Percentiles rank a stretch among this genome's conserved stretches.
Evolutionary conservation across 2,329 filamentous ascomycete genomes (phyloP).

Genomic region (Paecilomyces niveus): DNA sequence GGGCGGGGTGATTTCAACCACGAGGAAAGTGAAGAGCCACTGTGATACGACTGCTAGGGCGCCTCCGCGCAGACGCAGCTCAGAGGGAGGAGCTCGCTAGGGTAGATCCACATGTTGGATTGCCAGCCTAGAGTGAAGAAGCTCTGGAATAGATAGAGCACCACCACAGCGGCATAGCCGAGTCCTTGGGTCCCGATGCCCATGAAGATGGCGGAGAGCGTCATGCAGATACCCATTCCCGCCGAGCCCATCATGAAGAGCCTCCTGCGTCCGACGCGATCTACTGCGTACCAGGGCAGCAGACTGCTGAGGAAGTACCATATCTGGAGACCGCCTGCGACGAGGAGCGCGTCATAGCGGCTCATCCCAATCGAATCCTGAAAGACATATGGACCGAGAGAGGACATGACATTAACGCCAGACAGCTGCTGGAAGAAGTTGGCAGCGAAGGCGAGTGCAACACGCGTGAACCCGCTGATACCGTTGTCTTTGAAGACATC

Average conservation of each 20-base stretch:
- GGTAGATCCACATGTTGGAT: constrained; percentile 14
- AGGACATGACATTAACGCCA: constrained; percentile 13
- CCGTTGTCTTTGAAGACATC: constrained; percentile 16
- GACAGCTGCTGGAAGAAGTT: constrained; percentile 15
- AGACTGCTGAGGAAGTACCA: constrained; percentile 28
- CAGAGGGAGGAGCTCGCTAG: constrained; percentile 14
- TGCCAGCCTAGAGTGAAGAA: constrained; percentile 16
- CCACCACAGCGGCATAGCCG: constrained; percentile 12
- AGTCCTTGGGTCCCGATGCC: constrained; percentile 21
- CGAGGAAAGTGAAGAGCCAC: constrained; percentile 17
- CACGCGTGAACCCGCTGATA: constrained; percentile 11
- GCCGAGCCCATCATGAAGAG: constrained; percentile 11
- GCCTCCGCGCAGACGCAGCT: constrained; percentile 11
- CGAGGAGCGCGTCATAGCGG: constrained; percentile 21
- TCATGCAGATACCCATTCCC: constrained; percentile 22
- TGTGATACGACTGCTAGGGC: constrained; percentile 18
- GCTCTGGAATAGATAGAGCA: constrained; percentile 10
- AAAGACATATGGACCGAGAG: constrained; percentile 30
- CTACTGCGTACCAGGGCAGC: constrained; percentile 22
- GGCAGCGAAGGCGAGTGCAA: constrained; percentile 9
- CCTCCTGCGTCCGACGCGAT: constrained; percentile 10
- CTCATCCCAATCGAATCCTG: constrained; percentile 35
- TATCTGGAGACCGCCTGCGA: constrained; percentile 30
- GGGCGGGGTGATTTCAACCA: constrained; percentile 58
- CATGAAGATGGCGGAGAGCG: constrained; percentile 21